These are phyloP conservation scores for Calendula officinalis DNA, from an alignment of 129 eudicot species.

Conservation along the genomic window DNA sequence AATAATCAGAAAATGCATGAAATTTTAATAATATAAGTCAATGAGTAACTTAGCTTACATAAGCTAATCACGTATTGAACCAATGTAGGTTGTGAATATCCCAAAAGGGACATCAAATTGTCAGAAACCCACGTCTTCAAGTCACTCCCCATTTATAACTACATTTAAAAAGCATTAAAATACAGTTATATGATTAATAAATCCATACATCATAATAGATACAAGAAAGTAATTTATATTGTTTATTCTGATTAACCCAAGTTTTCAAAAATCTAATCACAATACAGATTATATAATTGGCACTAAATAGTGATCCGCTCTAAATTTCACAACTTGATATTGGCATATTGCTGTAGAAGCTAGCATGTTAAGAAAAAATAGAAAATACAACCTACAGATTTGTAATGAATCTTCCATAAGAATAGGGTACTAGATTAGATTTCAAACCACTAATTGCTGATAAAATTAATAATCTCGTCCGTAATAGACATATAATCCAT, in stretches of 20 bases:
- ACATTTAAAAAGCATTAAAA: constrained; percentile 20
- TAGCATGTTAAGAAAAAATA: not conserved
- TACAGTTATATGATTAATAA: not conserved
- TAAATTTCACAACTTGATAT: not conserved
- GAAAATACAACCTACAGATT: not conserved
- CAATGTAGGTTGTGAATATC: constrained; percentile 75
- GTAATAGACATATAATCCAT: no score
- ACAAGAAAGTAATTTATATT: not conserved
- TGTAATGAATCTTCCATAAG: not conserved
- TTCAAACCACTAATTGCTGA: no score
- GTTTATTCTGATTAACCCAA: not conserved
- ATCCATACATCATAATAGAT: not conserved
- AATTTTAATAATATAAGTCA: not conserved
- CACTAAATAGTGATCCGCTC: not conserved
- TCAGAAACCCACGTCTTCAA: constrained; percentile 92
- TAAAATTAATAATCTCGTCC: no score
- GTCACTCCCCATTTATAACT: constrained; percentile 63
- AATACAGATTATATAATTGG: not conserved
- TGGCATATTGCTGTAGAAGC: not conserved
- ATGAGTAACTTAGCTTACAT: constrained; percentile 41
- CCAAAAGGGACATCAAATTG: constrained; percentile 72
- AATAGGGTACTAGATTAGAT: not conserved
- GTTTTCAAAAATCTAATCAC: not conserved
- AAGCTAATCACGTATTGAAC: constrained; percentile 77
- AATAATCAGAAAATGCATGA: constrained; percentile 8